Conservation (phyloP, 202 grass and related monocot species). For the Carex sylvatica region DNA sequence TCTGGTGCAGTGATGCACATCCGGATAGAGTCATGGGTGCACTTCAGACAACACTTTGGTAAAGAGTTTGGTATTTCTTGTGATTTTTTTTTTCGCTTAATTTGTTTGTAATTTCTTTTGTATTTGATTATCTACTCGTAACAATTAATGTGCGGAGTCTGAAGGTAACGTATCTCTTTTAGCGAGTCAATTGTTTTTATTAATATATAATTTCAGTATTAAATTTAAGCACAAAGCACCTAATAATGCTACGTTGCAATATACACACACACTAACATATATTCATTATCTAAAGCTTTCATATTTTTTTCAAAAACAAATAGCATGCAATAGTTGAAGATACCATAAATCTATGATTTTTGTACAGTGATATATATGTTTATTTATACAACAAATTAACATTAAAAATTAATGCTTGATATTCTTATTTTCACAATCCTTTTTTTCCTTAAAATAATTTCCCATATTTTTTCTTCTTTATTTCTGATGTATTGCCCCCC, state of each 20-base stretch:
- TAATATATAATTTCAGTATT: no score
- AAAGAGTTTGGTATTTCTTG: neutral
- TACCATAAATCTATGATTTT: neutral
- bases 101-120: neutral
- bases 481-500: no score
- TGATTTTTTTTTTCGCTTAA: no score
- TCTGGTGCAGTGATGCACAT: slow-evolving; percentile 69
- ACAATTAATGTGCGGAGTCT: neutral
- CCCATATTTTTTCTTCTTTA: no score
- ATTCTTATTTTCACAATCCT: neutral
- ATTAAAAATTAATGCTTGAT: neutral
- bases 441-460: neutral
- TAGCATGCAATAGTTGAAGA: no score
- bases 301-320: no score
- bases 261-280: no score
- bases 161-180: neutral
- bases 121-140: neutral
- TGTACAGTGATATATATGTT: neutral
- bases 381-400: neutral
- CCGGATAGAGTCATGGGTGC: slow-evolving; percentile 49
- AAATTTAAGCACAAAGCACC: no score
- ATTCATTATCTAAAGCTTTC: no score
- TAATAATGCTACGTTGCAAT: no score
- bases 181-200: no score
- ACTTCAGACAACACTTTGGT: slow-evolving; percentile 50